Conservation (phyloP, 345 rosid genomes). For the Bruguiera gymnorhiza region DNA sequence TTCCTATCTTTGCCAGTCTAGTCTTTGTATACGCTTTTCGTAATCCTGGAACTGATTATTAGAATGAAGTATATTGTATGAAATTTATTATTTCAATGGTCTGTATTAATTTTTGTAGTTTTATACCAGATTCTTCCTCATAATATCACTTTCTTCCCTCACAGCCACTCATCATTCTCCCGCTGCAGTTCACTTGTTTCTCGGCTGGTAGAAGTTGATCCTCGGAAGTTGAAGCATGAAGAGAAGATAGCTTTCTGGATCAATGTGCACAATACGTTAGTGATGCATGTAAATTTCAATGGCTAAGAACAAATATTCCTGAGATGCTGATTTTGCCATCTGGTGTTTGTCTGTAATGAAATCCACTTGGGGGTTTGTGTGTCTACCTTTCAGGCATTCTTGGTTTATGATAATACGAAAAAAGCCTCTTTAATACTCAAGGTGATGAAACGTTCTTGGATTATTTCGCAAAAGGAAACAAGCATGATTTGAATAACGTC, state of each 20-base stretch:
- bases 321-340: neutral
- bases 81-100: too few relatives aligned
- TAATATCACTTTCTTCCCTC: too few relatives aligned
- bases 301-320: neutral
- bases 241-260: conserved; percentile 97
- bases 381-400: conserved; percentile 48
- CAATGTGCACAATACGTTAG: conserved; percentile 85
- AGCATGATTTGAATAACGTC: conserved; percentile 9
- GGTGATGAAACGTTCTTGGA: conserved; percentile 38
- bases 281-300: conserved; percentile 74
- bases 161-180: neutral
- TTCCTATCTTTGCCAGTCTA: neutral
- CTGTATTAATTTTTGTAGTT: too few relatives aligned
- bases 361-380: neutral
- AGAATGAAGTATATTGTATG: too few relatives aligned
- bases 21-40: neutral
- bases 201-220: conserved; percentile 62
- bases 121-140: too few relatives aligned
- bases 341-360: conserved; percentile 8
- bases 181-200: conserved; percentile 67
- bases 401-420: conserved; percentile 64
- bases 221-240: conserved; percentile 57
- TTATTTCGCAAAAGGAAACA: neutral
- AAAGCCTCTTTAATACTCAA: conserved; percentile 60
- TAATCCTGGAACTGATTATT: too few relatives aligned